Evolutionary conservation across 768 basidiomycete species (phyloP).

Genomic region (Kwoniella sp.): DNA sequence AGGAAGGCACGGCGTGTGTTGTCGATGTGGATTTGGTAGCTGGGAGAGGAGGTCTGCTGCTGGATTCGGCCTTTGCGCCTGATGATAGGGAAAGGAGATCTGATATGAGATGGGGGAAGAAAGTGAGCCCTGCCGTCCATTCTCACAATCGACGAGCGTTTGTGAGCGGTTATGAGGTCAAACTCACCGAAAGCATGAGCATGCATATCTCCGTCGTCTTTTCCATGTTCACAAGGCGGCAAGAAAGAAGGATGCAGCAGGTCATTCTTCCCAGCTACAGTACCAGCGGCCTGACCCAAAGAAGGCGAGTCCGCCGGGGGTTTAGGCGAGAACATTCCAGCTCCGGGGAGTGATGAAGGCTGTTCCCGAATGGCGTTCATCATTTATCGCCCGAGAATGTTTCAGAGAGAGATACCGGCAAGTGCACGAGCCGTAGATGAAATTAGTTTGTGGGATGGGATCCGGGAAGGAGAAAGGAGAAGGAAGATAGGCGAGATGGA

Average conservation of each 20-base stretch:
- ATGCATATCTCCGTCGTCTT: slow-evolving; percentile 39
- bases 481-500: slow-evolving; percentile 2
- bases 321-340: slow-evolving; percentile 20
- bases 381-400: neutral
- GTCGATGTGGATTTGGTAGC: slow-evolving; percentile 25
- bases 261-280: slow-evolving; percentile 29
- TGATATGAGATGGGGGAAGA: neutral
- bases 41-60: slow-evolving; percentile 13
- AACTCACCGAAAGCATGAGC: slow-evolving; percentile 50
- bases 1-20: slow-evolving; percentile 30
- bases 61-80: slow-evolving; percentile 3
- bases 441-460: too few species aligned
- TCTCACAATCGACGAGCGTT: neutral
- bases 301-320: slow-evolving; percentile 8
- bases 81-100: slow-evolving; percentile 46
- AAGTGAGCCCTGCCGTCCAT: neutral
- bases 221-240: slow-evolving; percentile 44
- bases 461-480: neutral
- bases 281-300: neutral
- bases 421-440: neutral
- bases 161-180: too few species aligned
- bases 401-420: neutral
- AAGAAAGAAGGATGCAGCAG: slow-evolving; percentile 43
- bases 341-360: slow-evolving; percentile 23
- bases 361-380: neutral